Evolutionary conservation across 2,329 filamentous ascomycete genomes (phyloP).

Genomic region (Colletotrichum caudatum): DNA sequence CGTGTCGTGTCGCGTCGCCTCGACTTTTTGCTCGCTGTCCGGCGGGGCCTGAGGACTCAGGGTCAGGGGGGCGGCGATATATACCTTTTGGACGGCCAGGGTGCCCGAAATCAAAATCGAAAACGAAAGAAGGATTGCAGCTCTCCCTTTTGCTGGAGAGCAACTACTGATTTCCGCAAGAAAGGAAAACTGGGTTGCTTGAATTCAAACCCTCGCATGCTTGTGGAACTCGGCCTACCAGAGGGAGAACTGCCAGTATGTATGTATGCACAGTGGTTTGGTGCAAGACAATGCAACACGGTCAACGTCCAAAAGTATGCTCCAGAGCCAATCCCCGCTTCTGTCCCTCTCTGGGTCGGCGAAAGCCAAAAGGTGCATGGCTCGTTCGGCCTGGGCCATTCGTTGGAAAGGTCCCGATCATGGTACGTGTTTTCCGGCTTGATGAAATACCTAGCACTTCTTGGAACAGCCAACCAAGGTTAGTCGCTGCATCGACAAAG

Average conservation of each 20-base stretch:
- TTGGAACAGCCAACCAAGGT: not conserved
- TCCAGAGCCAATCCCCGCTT: not conserved
- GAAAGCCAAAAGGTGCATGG: not conserved
- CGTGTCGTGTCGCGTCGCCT: slow-evolving; percentile 21
- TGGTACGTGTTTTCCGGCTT: not conserved
- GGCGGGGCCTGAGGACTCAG: slow-evolving; percentile 15
- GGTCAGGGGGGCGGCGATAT: slow-evolving; percentile 34
- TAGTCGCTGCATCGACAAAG: not conserved
- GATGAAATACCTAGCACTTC: slow-evolving; percentile 7
- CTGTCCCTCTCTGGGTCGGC: not conserved
- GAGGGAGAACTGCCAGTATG: not conserved
- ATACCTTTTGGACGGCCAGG: slow-evolving; percentile 3
- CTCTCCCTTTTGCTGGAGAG: not conserved
- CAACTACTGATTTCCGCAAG: not conserved
- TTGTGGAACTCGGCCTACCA: not conserved
- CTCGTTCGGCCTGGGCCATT: not conserved
- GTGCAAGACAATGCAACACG: not conserved
- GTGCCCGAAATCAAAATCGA: slow-evolving; percentile 13
- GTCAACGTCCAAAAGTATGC: not conserved
- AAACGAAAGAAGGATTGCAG: slow-evolving; percentile 20
- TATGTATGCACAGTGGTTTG: not conserved
- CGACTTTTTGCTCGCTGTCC: slow-evolving; percentile 7
- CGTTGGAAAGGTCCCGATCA: not conserved
- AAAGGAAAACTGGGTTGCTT: not conserved
- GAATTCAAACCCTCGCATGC: not conserved